Conservation (phyloP, 192 early-diverging fungal genomes). For the Diversispora epigaea region DNA sequence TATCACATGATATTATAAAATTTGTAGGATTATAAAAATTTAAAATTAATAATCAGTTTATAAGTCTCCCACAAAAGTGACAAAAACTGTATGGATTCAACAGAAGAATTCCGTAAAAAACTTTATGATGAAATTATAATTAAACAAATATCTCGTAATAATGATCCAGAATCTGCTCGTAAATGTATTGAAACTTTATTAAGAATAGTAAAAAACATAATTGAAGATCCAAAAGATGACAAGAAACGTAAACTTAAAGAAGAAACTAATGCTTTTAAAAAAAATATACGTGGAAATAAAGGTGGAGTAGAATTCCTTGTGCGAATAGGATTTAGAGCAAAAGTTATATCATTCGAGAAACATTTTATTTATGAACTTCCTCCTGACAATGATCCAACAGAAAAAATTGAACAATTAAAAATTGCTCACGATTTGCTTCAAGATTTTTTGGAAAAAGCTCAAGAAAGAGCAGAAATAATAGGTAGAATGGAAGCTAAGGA, state of each 20-base stretch:
- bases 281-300: background rate
- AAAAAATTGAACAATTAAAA: background rate
- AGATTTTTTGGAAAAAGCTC: constrained; percentile 9
- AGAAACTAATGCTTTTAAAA: background rate
- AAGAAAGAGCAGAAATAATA: background rate
- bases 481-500: background rate
- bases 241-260: constrained; percentile 1
- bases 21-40: no score
- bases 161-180: background rate
- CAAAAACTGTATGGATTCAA: background rate
- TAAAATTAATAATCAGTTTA: no score
- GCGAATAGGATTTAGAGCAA: constrained; percentile 1
- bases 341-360: background rate
- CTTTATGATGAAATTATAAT: constrained; percentile 5
- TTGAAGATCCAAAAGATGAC: background rate
- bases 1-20: no score
- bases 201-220: background rate
- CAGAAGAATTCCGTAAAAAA: background rate
- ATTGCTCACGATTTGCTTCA: constrained; percentile 4
- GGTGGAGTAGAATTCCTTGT: background rate
- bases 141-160: constrained; percentile 13
- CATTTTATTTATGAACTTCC: background rate
- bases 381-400: background rate
- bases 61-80: no score
- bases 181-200: background rate